Base-by-base conservation (phyloP, 2,329 filamentous ascomycete species). In the Paecilomyces niveus region DNA sequence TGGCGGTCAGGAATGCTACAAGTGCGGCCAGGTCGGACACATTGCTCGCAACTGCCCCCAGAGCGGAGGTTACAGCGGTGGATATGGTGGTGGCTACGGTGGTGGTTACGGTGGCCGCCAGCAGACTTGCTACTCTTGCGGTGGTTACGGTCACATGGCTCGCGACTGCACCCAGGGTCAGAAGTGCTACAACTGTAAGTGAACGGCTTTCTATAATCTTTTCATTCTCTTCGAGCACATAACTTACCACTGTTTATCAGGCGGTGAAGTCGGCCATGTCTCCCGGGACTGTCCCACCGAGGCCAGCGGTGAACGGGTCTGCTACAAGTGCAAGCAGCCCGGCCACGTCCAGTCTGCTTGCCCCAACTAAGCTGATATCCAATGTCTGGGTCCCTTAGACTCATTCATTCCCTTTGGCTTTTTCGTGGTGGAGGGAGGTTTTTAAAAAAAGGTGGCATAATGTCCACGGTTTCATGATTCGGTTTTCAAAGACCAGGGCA, bases 111-210 rank as follows among this genome's bases (percentile, higher is more conserved):
- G 81, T 60, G 79, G 81, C 63, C 75, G 78, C 61, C 82, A 85
- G 71, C 91, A 93, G 83, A 97, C 92, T 68, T 97, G 94, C 88
- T 99, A 97, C 84, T 96, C 92, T 52, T 97, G 94, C 81, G 94
- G 94, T 69, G 94, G 94, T 66, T 92, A 91, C 74, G 93, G 93
- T 72, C 94, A 99, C 83, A 93, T 96, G 89, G 92, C 90, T 74
- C 89, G 92, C 83, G 94, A 97, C 80, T 99, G 94, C 80, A 95
- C 93, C 70, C 95, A 97, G 78, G 94, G 94, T 71, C 93, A 95
- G 83, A 97, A 97, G 84, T 99, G 94, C 88, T 99, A 97, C 87
- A 97, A 97, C 86, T 97, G 94, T 86, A 73, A 73, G 83, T 39
- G 45, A 4, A 13, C 18, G 29, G 18, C 31, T n/a, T 39, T 33